Conservation (phyloP, 768 basidiomycete genomes). For the Auricularia sp. region DNA sequence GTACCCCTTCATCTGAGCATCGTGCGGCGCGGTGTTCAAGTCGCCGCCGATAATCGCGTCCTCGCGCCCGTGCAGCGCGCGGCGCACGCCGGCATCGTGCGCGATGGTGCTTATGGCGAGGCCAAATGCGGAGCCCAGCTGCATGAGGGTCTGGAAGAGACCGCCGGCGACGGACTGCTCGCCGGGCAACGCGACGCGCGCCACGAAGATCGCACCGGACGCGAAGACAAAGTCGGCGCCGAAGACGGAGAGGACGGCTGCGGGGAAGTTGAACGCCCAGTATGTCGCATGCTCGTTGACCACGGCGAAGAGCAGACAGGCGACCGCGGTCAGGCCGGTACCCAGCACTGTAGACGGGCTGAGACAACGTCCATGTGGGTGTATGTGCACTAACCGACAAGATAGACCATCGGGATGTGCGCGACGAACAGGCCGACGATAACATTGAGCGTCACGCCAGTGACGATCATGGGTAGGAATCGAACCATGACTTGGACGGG, state of each 20-base stretch:
- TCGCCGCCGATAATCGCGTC: conserved; percentile 21
- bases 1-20: conserved; percentile 44
- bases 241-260: conserved; percentile 52
- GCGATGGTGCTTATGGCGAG: conserved; percentile 66
- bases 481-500: conserved; percentile 57
- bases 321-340: conserved; percentile 45
- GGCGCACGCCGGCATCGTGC: conserved; percentile 41
- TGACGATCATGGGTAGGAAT: conserved; percentile 63
- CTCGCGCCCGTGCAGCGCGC: conserved; percentile 23
- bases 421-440: conserved; percentile 52
- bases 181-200: conserved; percentile 51
- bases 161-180: conserved; percentile 38
- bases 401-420: conserved; percentile 32
- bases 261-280: conserved; percentile 72
- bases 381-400: background rate
- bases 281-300: conserved; percentile 48
- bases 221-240: conserved; percentile 75
- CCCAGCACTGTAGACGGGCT: conserved; percentile 32
- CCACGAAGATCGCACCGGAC: conserved; percentile 63
- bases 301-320: conserved; percentile 58
- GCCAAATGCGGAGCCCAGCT: conserved; percentile 64
- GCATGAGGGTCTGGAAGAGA: background rate
- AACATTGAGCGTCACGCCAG: conserved; percentile 54
- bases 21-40: conserved; percentile 21
- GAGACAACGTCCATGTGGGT: no score